A percentile compares a stretch with the other conserved stretches of the same genome.
phyloP scores from a whole-genome alignment of 345 rosid genomes.

The Populus davidiana region DNA sequence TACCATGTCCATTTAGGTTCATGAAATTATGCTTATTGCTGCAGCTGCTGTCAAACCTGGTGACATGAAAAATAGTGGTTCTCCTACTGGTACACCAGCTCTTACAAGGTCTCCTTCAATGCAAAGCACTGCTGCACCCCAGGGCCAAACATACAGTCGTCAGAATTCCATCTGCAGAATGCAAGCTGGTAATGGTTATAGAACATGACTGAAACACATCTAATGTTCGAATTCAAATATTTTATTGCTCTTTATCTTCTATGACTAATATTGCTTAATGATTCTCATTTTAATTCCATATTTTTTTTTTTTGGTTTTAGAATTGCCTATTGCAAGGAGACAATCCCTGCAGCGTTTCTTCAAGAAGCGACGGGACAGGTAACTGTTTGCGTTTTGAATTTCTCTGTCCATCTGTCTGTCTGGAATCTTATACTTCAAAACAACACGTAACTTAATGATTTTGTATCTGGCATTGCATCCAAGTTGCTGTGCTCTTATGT shows the following conservation, averaged over 20 bases:
- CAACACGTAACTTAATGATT: background rate
- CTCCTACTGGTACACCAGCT: slow-evolving; percentile 48
- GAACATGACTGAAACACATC: slow-evolving; percentile 4
- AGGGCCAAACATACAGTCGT: slow-evolving; percentile 44
- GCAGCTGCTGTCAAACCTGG: slow-evolving; percentile 40
- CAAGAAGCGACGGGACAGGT: slow-evolving; percentile 93
- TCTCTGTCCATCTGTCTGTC: background rate
- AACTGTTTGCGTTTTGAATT: background rate
- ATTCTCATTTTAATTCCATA: background rate
- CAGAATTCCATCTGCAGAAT: slow-evolving; percentile 58
- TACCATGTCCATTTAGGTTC: slow-evolving; percentile 41
- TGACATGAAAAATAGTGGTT: slow-evolving; percentile 43
- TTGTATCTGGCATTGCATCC: background rate
- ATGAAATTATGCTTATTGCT: slow-evolving; percentile 64
- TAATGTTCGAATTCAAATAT: slow-evolving; percentile 2
- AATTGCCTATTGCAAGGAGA: slow-evolving; percentile 80
- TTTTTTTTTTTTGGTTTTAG: slow-evolving; percentile 33
- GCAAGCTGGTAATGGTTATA: slow-evolving; percentile 57
- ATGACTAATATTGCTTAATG: background rate
- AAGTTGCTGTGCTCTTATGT: background rate
- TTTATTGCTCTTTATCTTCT: background rate
- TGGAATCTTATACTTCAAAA: background rate
- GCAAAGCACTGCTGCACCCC: slow-evolving; percentile 68
- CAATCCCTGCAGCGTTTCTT: slow-evolving; percentile 88
- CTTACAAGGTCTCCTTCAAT: slow-evolving; percentile 78